phyloP scores from a whole-genome alignment of 495 filamentous ascomycete genomes.

The Trichocladium antarcticum region DNA sequence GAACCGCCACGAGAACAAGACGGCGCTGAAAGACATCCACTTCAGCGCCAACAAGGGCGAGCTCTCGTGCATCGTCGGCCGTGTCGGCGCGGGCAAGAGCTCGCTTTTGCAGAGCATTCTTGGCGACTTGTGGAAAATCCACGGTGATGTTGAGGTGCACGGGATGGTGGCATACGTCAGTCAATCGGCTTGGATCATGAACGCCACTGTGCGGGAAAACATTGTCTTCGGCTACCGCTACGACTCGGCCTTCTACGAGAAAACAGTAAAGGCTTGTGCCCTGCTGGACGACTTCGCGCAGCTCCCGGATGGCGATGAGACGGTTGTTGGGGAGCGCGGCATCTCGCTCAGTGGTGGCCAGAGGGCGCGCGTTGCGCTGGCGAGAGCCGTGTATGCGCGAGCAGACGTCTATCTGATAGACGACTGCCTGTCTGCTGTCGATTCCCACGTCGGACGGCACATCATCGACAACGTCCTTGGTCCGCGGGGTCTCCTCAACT shows the following conservation, averaged over 20 bases:
- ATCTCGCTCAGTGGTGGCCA: constrained; percentile 96
- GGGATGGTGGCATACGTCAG: constrained; percentile 83
- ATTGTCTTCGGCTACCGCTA: constrained; percentile 94
- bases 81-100: constrained; percentile 90
- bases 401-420: constrained; percentile 96
- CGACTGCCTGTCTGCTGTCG: constrained; percentile 88
- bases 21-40: constrained; percentile 55
- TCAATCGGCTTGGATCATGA: constrained; percentile 95
- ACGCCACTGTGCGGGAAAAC: constrained; percentile 90
- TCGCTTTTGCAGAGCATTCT: constrained; percentile 78
- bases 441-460: constrained; percentile 93
- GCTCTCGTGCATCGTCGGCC: constrained; percentile 84
- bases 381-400: constrained; percentile 90
- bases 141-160: constrained; percentile 72
- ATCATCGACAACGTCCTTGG: constrained; percentile 91
- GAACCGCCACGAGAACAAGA: constrained; percentile 62
- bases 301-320: constrained; percentile 92
- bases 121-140: constrained; percentile 81
- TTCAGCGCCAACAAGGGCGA: constrained; percentile 84
- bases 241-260: constrained; percentile 90
- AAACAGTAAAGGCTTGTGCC: constrained; percentile 88
- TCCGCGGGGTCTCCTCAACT: constrained; percentile 62
- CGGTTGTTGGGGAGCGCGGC: constrained; percentile 91
- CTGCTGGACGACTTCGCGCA: constrained; percentile 82
- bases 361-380: constrained; percentile 89